Percentiles rank a stretch among this genome's conserved stretches.
Evolutionary conservation across 441 rosid genomes (phyloP).

Genomic region (Mallotus japonicus): DNA sequence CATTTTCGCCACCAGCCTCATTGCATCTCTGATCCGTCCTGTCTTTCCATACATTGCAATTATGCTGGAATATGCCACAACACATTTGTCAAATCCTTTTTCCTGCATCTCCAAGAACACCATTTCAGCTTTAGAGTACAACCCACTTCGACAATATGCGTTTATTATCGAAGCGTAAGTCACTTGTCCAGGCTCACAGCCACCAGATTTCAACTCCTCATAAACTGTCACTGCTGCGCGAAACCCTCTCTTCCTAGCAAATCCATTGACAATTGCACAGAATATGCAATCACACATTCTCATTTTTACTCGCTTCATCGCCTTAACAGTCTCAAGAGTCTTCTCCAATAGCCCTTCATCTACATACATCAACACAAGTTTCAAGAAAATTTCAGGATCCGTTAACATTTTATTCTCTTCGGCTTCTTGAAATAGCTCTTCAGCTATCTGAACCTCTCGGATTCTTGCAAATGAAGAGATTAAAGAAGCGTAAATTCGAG

Average conservation of each 20-base stretch:
- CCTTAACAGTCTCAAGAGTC: conserved; percentile 51
- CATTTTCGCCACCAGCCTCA: conserved; percentile 72
- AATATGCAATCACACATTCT: conserved; percentile 70
- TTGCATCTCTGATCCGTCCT: conserved; percentile 59
- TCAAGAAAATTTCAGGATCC: conserved; percentile 71
- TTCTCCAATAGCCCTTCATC: conserved; percentile 56
- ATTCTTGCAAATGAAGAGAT: conserved; percentile 52
- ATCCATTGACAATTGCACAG: conserved; percentile 70
- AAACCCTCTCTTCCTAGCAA: conserved; percentile 57
- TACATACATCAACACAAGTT: conserved; percentile 64
- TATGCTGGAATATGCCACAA: conserved; percentile 78
- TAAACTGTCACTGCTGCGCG: conserved; percentile 49
- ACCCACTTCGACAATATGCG: conserved; percentile 53
- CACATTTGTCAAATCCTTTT: conserved; percentile 69
- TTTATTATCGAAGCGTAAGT: conserved; percentile 72
- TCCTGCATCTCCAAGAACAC: conserved; percentile 62
- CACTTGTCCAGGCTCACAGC: conserved; percentile 81
- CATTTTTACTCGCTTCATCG: conserved; percentile 44
- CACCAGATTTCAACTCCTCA: conserved; percentile 44
- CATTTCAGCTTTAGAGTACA: conserved; percentile 55
- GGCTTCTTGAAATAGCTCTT: conserved; percentile 68
- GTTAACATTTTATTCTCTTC: conserved; percentile 42
- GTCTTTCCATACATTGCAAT: conserved; percentile 76
- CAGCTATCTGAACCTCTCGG: conserved; percentile 36
- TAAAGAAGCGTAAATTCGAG: conserved; percentile 52